A percentile compares a stretch with the other conserved stretches of the same genome.
These are phyloP conservation scores for Malassezia obtusa DNA, from an alignment of 1,284 basidiomycete species.

Conservation along the genomic window DNA sequence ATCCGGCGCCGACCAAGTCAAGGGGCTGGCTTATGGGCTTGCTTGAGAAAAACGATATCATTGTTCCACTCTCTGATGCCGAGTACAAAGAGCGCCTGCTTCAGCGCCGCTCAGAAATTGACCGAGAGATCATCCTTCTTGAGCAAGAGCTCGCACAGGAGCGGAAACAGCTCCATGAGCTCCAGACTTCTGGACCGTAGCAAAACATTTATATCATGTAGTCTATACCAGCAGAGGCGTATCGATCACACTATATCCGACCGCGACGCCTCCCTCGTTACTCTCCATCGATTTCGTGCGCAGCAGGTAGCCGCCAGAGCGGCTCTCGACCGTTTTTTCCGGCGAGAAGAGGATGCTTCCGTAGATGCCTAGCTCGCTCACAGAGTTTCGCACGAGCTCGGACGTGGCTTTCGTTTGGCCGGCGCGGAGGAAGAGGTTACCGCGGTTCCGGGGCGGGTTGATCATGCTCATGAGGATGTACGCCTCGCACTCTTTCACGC, in stretches of 20 bases:
- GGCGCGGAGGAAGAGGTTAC: slow-evolving; percentile 66
- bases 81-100: slow-evolving; percentile 9
- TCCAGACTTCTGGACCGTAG: not conserved
- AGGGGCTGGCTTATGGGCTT: not conserved
- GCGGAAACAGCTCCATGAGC: not conserved
- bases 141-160: slow-evolving; percentile 9
- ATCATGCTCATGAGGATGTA: slow-evolving; percentile 95
- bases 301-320: slow-evolving; percentile 63
- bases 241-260: slow-evolving; percentile 79
- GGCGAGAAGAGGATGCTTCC: slow-evolving; percentile 67
- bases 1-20: not conserved
- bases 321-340: slow-evolving; percentile 53
- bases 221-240: slow-evolving; percentile 60
- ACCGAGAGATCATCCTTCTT: slow-evolving; percentile 2
- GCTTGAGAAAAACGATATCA: slow-evolving; percentile 1
- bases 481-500: slow-evolving; percentile 51
- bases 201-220: not conserved
- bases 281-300: slow-evolving; percentile 85
- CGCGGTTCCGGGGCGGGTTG: slow-evolving; percentile 59
- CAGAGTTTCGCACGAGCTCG: slow-evolving; percentile 57
- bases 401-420: slow-evolving; percentile 46
- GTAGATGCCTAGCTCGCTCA: slow-evolving; percentile 86
- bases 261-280: slow-evolving; percentile 87
- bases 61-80: slow-evolving; percentile 4
- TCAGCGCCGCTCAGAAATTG: slow-evolving; percentile 1